Evolutionary conservation across 192 early-diverging fungal species (phyloP).

Genomic region (Gigaspora rosea): DNA sequence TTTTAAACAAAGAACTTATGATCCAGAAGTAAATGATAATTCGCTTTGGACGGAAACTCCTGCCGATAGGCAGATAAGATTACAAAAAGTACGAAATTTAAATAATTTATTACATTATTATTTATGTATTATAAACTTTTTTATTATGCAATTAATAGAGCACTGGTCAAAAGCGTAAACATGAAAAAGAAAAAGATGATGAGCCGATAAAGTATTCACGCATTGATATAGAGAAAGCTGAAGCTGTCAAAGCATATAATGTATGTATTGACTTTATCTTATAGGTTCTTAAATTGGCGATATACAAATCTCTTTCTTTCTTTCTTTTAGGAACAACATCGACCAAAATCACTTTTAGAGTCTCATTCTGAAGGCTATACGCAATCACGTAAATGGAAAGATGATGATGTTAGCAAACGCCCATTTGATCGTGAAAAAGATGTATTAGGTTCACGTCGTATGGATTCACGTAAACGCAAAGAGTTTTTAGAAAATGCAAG

Average conservation of each 20-base stretch:
- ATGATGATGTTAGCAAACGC: slow-evolving; percentile 54
- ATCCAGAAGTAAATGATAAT: slow-evolving; percentile 45
- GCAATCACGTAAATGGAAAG: slow-evolving; percentile 45
- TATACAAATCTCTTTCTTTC: background rate
- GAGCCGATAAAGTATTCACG: slow-evolving; percentile 34
- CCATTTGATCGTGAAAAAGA: slow-evolving; percentile 61
- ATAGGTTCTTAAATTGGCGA: background rate
- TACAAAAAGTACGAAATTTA: slow-evolving; percentile 30
- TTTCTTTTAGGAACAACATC: slow-evolving; percentile 41
- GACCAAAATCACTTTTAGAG: slow-evolving; percentile 49
- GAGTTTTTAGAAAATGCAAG: slow-evolving; percentile 49
- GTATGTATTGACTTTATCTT: slow-evolving; percentile 23
- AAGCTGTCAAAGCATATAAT: slow-evolving; percentile 40
- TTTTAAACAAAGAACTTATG: slow-evolving; percentile 45
- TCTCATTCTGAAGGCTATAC: slow-evolving; percentile 43
- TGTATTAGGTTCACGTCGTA: slow-evolving; percentile 49
- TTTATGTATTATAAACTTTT: background rate
- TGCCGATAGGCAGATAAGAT: slow-evolving; percentile 45
- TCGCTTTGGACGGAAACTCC: slow-evolving; percentile 63
- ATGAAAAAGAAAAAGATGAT: slow-evolving; percentile 5
- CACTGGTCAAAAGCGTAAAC: slow-evolving; percentile 13
- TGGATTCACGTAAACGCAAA: slow-evolving; percentile 47
- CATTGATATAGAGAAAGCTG: slow-evolving; percentile 36
- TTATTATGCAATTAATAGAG: background rate
- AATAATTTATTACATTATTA: background rate